Conservation (phyloP, 306 rosid species). For the Cucumis cinereus region DNA sequence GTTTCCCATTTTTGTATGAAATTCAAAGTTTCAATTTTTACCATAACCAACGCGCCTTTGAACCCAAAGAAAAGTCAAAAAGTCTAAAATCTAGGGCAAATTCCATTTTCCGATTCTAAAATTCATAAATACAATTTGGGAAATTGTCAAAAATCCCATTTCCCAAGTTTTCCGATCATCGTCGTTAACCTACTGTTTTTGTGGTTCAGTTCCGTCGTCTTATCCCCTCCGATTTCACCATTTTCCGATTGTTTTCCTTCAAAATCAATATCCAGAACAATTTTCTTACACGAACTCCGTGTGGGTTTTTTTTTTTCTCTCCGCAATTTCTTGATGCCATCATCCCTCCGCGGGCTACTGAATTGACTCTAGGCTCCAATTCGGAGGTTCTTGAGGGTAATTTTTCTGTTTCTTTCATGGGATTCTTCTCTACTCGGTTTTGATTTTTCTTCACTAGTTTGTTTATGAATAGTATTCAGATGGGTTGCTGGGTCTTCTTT, state of each 20-base stretch:
- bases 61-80: neutral
- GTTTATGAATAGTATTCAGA: neutral
- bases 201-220: neutral
- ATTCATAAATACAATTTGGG: neutral
- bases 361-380: neutral
- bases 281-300: neutral
- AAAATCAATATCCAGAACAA: neutral
- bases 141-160: neutral
- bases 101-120: neutral
- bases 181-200: neutral
- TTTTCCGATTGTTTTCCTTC: neutral
- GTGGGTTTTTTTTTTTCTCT: neutral
- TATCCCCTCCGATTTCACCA: neutral
- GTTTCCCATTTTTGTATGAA: too few relatives aligned
- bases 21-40: neutral
- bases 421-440: neutral
- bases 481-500: neutral
- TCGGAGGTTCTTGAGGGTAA: slow-evolving; percentile 3
- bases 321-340: neutral
- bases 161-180: neutral
- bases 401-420: neutral
- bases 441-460: neutral
- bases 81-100: neutral
- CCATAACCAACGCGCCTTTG: neutral
- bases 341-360: neutral